Percentiles rank a stretch among this genome's conserved stretches.
phyloP scores from a whole-genome alignment of 2,329 filamentous ascomycete genomes.

The Herpotrichia juniperi region DNA sequence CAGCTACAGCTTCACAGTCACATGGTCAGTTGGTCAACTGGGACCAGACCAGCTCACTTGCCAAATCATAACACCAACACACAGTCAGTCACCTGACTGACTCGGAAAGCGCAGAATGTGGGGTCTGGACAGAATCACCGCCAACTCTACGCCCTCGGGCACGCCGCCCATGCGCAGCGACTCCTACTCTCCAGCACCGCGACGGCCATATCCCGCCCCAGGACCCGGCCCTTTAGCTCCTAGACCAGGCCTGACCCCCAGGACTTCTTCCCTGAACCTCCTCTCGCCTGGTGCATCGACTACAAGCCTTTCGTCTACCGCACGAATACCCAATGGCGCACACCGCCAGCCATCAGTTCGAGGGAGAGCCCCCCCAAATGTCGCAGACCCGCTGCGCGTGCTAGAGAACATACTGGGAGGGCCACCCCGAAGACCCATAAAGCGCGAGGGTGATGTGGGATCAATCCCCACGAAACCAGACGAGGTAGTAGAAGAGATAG shows the following conservation, averaged over 20 bases:
- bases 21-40: not conserved
- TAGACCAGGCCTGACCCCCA: conserved; percentile 70
- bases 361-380: conserved; percentile 58
- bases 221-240: conserved; percentile 73
- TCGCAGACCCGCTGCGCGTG: conserved; percentile 73
- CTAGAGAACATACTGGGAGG: conserved; percentile 66
- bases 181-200: conserved; percentile 73
- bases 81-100: too few species aligned
- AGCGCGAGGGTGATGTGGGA: conserved; percentile 16
- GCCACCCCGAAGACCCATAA: conserved; percentile 32
- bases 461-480: conserved; percentile 50
- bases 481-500: conserved; percentile 68
- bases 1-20: not conserved
- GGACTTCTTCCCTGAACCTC: conserved; percentile 81
- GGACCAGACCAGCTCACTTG: not conserved
- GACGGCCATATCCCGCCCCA: conserved; percentile 70
- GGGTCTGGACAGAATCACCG: conserved; percentile 80
- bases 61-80: conserved; percentile 12
- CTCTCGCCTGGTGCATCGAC: conserved; percentile 75
- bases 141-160: conserved; percentile 68
- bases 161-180: conserved; percentile 68
- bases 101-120: too few species aligned
- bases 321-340: conserved; percentile 71
- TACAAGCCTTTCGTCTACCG: conserved; percentile 71
- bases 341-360: conserved; percentile 65